A percentile compares a stretch with the other conserved stretches of the same genome.
phyloP scores from a whole-genome alignment of 1,284 basidiomycete species.

The Athelia sp. region DNA sequence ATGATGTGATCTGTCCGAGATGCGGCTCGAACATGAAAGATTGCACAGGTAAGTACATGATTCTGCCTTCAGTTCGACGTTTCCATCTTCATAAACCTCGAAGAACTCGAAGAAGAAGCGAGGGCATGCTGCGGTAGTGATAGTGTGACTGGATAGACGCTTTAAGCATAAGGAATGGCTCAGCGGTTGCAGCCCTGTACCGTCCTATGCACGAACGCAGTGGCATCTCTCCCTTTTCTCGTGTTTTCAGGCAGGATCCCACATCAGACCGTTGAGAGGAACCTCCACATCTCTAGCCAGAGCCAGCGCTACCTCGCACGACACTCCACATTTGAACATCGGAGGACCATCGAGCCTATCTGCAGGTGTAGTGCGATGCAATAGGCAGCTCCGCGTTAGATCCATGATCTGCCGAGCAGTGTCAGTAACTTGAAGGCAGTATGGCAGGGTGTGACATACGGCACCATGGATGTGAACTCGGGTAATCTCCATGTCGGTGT shows the following conservation, averaged over 20 bases:
- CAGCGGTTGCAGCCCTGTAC: no score
- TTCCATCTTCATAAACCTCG: no score
- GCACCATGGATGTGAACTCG: slow-evolving; percentile 53
- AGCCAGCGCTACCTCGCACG: slow-evolving; percentile 55
- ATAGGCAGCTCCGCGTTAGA: slow-evolving; percentile 60
- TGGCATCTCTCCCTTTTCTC: no score
- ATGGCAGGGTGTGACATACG: slow-evolving; percentile 31
- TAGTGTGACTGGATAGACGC: no score
- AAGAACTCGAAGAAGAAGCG: no score
- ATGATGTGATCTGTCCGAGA: no score
- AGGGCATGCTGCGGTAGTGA: no score
- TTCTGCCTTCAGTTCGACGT: no score
- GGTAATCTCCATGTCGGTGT: slow-evolving; percentile 65
- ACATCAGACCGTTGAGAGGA: slow-evolving; percentile 66
- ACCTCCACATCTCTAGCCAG: slow-evolving; percentile 65
- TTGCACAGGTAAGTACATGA: no score
- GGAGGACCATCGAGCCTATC: slow-evolving; percentile 69
- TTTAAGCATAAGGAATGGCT: no score
- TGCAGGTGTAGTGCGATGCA: slow-evolving; percentile 60
- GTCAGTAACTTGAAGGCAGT: neutral
- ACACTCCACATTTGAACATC: slow-evolving; percentile 72
- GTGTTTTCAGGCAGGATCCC: slow-evolving; percentile 42
- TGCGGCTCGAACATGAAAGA: no score
- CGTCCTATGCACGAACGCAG: no score
- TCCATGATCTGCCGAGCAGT: slow-evolving; percentile 54